Percentiles rank a stretch among this genome's conserved stretches.
These are phyloP conservation scores for Phytophthora foliorum DNA, from an alignment of 352 stramenopile species.

Conservation along the genomic window DNA sequence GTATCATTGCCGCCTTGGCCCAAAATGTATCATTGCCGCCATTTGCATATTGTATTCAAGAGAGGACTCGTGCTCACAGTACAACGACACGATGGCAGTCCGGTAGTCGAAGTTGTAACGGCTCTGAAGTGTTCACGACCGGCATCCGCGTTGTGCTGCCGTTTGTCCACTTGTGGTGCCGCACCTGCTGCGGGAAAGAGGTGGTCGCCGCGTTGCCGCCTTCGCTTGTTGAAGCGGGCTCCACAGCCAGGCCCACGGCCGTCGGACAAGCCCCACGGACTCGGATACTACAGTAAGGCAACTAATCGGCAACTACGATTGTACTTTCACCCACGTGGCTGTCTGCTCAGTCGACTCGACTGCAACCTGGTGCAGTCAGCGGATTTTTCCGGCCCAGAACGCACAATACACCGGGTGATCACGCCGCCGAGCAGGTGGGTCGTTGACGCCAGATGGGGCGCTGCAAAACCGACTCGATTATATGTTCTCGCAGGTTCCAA, in stretches of 20 bases:
- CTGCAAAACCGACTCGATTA: conserved; percentile 47
- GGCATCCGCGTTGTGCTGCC: too few species aligned
- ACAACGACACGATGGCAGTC: conserved; percentile 9
- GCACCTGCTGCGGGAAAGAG: not conserved
- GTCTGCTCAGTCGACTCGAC: too few species aligned
- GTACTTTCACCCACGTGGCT: too few species aligned
- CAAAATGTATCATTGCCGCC: not conserved
- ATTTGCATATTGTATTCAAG: not conserved
- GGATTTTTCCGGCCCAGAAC: not conserved
- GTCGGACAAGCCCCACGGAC: not conserved
- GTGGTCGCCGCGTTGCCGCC: conserved; percentile 12
- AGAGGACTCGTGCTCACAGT: not conserved
- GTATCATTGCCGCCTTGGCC: not conserved
- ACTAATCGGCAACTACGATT: not conserved
- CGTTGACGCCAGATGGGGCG: not conserved
- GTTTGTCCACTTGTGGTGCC: not conserved
- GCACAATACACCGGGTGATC: not conserved
- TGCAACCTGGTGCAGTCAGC: not conserved
- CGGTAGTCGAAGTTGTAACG: conserved; percentile 12
- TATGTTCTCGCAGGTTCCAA: conserved; percentile 11
- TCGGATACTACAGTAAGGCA: not conserved
- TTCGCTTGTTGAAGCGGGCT: conserved; percentile 20
- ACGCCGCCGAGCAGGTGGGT: not conserved
- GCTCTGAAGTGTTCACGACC: conserved; percentile 4
- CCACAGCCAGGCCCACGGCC: conserved; percentile 3